These are phyloP conservation scores for Colletotrichum echinochloae DNA, from an alignment of 2,329 filamentous ascomycete genomes.

Conservation along the genomic window DNA sequence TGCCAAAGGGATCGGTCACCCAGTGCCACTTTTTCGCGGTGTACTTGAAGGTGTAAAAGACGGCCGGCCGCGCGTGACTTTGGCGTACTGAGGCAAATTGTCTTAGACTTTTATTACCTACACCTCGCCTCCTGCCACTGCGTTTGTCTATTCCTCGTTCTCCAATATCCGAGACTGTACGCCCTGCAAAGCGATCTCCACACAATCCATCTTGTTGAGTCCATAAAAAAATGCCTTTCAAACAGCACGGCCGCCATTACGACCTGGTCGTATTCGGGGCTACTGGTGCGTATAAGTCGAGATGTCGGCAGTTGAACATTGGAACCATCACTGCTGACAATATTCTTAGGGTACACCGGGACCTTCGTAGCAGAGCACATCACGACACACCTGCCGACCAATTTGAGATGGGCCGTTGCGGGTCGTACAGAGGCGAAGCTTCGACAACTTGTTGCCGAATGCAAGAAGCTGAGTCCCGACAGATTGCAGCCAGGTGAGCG, in stretches of 20 bases:
- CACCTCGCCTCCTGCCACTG: background rate
- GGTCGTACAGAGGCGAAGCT: conserved; percentile 85
- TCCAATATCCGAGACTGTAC: background rate
- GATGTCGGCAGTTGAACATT: conserved; percentile 1
- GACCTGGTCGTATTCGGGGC: conserved; percentile 70
- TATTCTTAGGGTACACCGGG: conserved; percentile 81
- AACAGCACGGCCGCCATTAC: conserved; percentile 65
- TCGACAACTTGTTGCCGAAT: conserved; percentile 72
- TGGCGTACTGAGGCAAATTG: background rate
- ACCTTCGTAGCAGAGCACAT: conserved; percentile 82
- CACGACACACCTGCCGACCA: conserved; percentile 74
- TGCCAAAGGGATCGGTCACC: conserved; percentile 9
- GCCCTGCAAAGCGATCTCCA: background rate
- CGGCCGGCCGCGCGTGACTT: conserved; percentile 27
- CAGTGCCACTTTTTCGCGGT: conserved; percentile 33
- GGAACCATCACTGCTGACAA: background rate
- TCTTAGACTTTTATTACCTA: conserved; percentile 19
- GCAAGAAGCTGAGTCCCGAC: conserved; percentile 76
- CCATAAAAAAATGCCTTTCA: conserved; percentile 57
- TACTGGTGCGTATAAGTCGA: conserved; percentile 57
- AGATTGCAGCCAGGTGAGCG: conserved; percentile 75
- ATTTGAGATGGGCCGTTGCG: conserved; percentile 88
- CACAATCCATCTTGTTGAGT: background rate
- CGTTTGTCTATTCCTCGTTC: background rate
- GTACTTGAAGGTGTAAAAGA: conserved; percentile 25